These are phyloP conservation scores for Suillus bovinus DNA, from an alignment of 768 basidiomycete species.

Conservation along the genomic window DNA sequence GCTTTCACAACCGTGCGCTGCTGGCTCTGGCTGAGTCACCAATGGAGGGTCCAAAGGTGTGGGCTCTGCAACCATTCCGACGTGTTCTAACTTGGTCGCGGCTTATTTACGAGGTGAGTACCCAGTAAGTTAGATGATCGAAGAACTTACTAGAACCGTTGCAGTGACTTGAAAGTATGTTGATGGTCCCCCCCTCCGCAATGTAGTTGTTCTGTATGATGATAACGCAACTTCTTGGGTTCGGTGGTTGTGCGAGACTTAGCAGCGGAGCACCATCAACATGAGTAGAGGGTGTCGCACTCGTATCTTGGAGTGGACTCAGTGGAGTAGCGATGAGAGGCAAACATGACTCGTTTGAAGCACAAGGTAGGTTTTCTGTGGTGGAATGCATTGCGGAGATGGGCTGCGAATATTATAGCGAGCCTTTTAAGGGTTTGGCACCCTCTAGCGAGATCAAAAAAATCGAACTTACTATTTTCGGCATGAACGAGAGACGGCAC, in stretches of 20 bases:
- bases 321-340: background rate
- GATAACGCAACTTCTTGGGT: background rate
- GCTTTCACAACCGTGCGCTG: background rate
- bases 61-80: background rate
- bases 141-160: background rate
- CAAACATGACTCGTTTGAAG: background rate
- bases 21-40: background rate
- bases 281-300: too few species aligned
- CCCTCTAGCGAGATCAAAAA: too few species aligned
- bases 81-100: background rate
- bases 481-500: too few species aligned
- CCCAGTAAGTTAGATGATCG: background rate
- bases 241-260: background rate
- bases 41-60: background rate
- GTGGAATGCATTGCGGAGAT: background rate
- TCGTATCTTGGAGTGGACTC: background rate
- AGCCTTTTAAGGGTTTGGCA: too few species aligned
- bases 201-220: constrained; percentile 3
- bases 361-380: background rate
- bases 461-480: too few species aligned
- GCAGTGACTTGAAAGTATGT: background rate
- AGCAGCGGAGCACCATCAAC: background rate
- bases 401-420: background rate
- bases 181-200: constrained; percentile 2
- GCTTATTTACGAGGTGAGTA: background rate